These are phyloP conservation scores for Teunomyces panamensis DNA, from an alignment of 805 yeast species.

Conservation along the genomic window DNA sequence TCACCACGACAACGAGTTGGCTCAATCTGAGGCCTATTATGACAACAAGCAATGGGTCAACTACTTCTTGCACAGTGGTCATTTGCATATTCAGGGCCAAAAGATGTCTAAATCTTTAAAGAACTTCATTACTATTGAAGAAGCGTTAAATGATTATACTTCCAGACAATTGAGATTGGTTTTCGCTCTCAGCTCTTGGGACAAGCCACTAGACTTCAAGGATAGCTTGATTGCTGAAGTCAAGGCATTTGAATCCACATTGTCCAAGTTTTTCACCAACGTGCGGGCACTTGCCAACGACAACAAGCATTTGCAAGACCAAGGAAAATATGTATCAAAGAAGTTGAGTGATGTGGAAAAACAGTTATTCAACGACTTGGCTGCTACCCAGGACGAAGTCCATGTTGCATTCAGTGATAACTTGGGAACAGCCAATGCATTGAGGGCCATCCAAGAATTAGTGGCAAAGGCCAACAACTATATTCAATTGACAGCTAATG, in stretches of 20 bases:
- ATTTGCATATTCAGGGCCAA: constrained; percentile 96
- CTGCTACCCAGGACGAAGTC: constrained; percentile 52
- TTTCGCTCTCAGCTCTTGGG: constrained; percentile 92
- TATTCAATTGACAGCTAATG: constrained; percentile 47
- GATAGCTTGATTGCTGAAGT: constrained; percentile 76
- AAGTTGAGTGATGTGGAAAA: constrained; percentile 57
- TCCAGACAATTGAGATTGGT: constrained; percentile 86
- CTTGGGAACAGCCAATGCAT: constrained; percentile 72
- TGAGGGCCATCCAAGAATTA: constrained; percentile 63
- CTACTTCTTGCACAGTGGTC: constrained; percentile 96
- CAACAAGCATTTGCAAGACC: constrained; percentile 45
- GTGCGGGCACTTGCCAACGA: constrained; percentile 81
- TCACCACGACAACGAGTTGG: constrained; percentile 97
- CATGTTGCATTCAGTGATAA: constrained; percentile 87
- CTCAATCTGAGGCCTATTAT: constrained; percentile 92
- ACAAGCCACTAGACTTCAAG: constrained; percentile 87
- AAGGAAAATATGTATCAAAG: constrained; percentile 57
- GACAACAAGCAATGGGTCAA: constrained; percentile 94
- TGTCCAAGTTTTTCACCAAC: constrained; percentile 80
- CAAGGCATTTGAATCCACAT: constrained; percentile 65
- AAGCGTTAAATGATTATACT: constrained; percentile 70
- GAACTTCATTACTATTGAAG: constrained; percentile 91
- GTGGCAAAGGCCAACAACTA: constrained; percentile 73
- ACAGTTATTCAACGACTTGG: constrained; percentile 49
- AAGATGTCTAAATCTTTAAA: constrained; percentile 95